phyloP scores from a whole-genome alignment of 768 basidiomycete species.

The Boletus eberwhitei region DNA sequence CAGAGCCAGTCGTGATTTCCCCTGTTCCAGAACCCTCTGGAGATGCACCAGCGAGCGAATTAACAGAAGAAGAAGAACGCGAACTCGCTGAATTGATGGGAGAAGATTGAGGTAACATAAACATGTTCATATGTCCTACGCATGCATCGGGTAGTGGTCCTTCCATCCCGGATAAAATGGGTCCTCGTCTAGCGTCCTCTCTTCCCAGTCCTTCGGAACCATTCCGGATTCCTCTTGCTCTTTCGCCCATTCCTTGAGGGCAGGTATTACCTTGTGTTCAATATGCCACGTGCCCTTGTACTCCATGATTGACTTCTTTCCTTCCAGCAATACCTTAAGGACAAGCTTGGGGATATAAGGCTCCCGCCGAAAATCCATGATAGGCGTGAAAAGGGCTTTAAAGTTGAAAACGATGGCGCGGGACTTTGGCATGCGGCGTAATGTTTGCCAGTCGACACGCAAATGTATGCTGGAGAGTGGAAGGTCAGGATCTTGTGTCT shows the following conservation, averaged over 20 bases:
- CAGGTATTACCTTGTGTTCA: conserved; percentile 45
- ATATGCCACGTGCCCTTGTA: conserved; percentile 44
- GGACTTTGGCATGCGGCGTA: conserved; percentile 47
- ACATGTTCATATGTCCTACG: conserved; percentile 2
- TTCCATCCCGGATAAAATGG: conserved; percentile 52
- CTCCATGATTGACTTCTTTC: conserved; percentile 36
- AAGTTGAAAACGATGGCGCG: conserved; percentile 51
- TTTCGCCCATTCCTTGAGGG: conserved; percentile 42
- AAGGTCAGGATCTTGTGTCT: conserved; percentile 35
- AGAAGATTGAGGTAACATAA: conserved; percentile 19
- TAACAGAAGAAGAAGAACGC: conserved; percentile 88
- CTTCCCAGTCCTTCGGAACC: conserved; percentile 48
- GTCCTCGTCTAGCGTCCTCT: conserved; percentile 47
- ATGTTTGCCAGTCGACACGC: conserved; percentile 55
- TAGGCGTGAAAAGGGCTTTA: conserved; percentile 51
- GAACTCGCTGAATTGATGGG: conserved; percentile 82
- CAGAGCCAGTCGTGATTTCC: conserved; percentile 18
- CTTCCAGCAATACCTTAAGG: conserved; percentile 41
- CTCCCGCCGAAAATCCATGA: conserved; percentile 41
- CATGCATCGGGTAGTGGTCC: conserved; percentile 19
- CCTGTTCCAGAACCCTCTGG: conserved; percentile 29
- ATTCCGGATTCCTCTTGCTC: conserved; percentile 47
- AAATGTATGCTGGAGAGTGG: conserved; percentile 40
- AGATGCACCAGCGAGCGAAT: conserved; percentile 30
- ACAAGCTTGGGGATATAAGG: conserved; percentile 47